A percentile compares a stretch with the other conserved stretches of the same genome.
These are phyloP conservation scores for Mucor ambiguus DNA, from an alignment of 371 early-diverging fungal genomes.

Conservation along the genomic window DNA sequence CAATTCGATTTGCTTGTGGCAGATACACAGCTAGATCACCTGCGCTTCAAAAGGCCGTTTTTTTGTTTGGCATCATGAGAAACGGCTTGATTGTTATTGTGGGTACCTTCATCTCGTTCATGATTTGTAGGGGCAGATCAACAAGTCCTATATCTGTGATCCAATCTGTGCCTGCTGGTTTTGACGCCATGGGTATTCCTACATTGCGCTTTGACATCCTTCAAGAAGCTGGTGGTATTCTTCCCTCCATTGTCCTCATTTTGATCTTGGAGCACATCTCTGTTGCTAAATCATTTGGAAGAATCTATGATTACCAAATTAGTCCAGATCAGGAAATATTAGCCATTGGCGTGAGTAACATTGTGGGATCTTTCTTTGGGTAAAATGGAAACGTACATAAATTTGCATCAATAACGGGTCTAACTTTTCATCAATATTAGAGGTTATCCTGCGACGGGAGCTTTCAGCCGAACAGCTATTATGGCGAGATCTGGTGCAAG, in stretches of 20 bases:
- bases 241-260: constrained; percentile 69
- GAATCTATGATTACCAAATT: constrained; percentile 54
- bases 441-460: constrained; percentile 87
- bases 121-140: constrained; percentile 26
- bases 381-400: constrained; percentile 16
- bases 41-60: constrained; percentile 29
- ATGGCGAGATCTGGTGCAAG: constrained; percentile 79
- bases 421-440: constrained; percentile 30
- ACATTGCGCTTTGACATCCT: constrained; percentile 42
- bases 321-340: constrained; percentile 84
- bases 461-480: constrained; percentile 88
- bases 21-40: constrained; percentile 33
- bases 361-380: constrained; percentile 81
- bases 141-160: constrained; percentile 53
- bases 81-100: constrained; percentile 49
- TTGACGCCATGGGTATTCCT: constrained; percentile 59
- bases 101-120: constrained; percentile 43
- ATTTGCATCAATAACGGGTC: constrained; percentile 19
- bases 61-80: constrained; percentile 52
- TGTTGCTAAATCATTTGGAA: constrained; percentile 72
- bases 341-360: constrained; percentile 83
- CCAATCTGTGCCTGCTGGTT: constrained; percentile 69
- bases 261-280: constrained; percentile 83
- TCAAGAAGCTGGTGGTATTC: constrained; percentile 41
- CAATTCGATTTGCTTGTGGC: constrained; percentile 33